Base-by-base conservation (phyloP, 768 basidiomycete species). In the Clitopilus passeckerianus region DNA sequence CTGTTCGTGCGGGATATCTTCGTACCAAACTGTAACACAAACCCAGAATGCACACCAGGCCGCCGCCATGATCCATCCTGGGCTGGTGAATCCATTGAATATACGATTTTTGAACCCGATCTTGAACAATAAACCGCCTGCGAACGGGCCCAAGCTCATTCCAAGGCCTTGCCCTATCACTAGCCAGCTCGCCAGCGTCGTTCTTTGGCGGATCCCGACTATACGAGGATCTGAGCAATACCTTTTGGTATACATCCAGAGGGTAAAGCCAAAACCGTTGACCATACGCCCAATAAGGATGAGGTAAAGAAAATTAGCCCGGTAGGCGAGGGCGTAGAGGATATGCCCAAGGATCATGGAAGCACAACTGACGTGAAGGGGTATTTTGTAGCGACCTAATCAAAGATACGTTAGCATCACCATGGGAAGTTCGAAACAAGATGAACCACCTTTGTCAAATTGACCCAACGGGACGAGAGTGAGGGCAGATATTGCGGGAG, bases 221-320 rank as follows among this genome's bases (percentile, higher is more conserved):
- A 89, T 79, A n/a, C 82, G 81, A 3, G 84, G 80, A 67, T 89
- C 88, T n/a, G 76, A 80, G 67, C 87, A 89, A 66, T 86, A 89
- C 14, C 84, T 79, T 64, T 87, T 89, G 64, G 71, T 74, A 70
- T 87, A 89, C 85, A 90, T 83, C 75, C 82, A 86, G 24, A 80
- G 75, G 2, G 84, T 79, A 66, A 86, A 87, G 6, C 80, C 80
- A 37, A 87, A 64, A 1, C 87, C 87, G 34, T 74, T 77, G 30
- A 88, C 80, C 56, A 86, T 82, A n/a, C 88, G 85, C 5, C 86
- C 86, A 34, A 89, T 76, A 61, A 90, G 82, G 63, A 89, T 87
- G 62, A 89, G 75, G 68, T 89, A 89, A 10, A 89, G 79, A 67
- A 76, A 85, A 66, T 82, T 74, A 30, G 80, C 75, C 16, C 67